Evolutionary conservation across 495 filamentous ascomycete genomes (phyloP).

Genomic region (Xylaria bambusicola): DNA sequence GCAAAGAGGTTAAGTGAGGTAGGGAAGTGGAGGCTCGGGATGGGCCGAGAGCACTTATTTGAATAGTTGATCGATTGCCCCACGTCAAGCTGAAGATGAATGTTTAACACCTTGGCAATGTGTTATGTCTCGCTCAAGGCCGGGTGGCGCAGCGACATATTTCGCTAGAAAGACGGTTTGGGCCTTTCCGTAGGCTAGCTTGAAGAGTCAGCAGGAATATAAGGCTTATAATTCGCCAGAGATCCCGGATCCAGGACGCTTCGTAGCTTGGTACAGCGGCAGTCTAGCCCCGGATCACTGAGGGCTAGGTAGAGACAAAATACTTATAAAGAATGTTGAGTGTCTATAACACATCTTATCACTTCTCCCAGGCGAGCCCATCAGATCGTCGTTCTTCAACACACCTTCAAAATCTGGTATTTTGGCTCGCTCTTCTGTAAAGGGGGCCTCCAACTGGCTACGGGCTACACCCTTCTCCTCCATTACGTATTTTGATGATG

Average conservation of each 20-base stretch:
- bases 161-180: not conserved
- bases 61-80: no score
- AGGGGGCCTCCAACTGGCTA: no score
- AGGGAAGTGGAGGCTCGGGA: no score
- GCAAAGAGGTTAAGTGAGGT: no score
- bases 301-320: not conserved
- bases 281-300: not conserved
- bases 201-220: slow-evolving; percentile 1
- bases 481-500: slow-evolving; percentile 10
- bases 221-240: slow-evolving; percentile 5
- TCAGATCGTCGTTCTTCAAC: no score
- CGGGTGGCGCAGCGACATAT: not conserved
- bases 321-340: not conserved
- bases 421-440: not conserved
- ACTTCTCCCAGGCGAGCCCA: no score
- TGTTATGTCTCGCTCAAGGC: slow-evolving; percentile 1
- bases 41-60: no score
- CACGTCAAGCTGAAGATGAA: not conserved
- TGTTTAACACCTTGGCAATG: not conserved
- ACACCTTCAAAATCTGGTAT: slow-evolving; percentile 1
- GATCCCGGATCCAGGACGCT: slow-evolving; percentile 2
- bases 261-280: not conserved
- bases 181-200: not conserved
- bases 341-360: not conserved
- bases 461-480: not conserved